Evolutionary conservation across 108 stramenopile species (phyloP), one percentile per base, ranked within the genome.

Genomic region (Cyclotella sp.): DNA sequence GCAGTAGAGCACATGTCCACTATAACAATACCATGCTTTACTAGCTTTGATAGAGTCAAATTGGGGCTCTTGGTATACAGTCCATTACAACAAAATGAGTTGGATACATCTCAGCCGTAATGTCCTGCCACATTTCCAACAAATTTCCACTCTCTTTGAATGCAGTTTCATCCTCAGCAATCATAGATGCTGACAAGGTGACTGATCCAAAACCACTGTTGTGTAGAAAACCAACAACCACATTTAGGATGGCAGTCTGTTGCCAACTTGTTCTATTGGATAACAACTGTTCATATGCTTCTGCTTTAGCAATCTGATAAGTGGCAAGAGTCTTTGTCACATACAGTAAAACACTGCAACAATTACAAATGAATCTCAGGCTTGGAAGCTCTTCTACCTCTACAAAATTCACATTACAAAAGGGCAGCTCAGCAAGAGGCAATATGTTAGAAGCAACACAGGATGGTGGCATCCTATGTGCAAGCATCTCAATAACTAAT

Each of bases 401-500:
- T 9, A 49, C 67, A 9, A 68, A 8, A 21, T 49, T 18, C 8
- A 9, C 29, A 47, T 28, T 29, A 9, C 44, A 26, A 10, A 34
- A 10, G 10, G n/a, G 10, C 24, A 49, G 28, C 16, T 9, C 9
- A 16, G 44, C 44, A 49, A 54, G 11, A 29, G 67, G 13, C 14
- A 54, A 24, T 9, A 68, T 68, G 67, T 68, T 68, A 28, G 67
- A 9, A 28, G 67, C 41, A 68, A 68, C 46, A 68, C 51, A 51
- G 45, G 47, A 53, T 24, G 67, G 67, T 22, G 67, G 67, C 10
- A 45, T 68, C 9, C 67, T 18, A 26, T 68, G 47, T 14, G 52
- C 16, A 24, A 68, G n/a, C n/a, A n/a, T n/a, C n/a, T n/a, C n/a
- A n/a, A n/a, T n/a, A 45, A 68, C 24, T 9, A 68, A 10, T 28